Conservation (phyloP, 345 rosid species). For the Chamaenerion angustifolium region DNA sequence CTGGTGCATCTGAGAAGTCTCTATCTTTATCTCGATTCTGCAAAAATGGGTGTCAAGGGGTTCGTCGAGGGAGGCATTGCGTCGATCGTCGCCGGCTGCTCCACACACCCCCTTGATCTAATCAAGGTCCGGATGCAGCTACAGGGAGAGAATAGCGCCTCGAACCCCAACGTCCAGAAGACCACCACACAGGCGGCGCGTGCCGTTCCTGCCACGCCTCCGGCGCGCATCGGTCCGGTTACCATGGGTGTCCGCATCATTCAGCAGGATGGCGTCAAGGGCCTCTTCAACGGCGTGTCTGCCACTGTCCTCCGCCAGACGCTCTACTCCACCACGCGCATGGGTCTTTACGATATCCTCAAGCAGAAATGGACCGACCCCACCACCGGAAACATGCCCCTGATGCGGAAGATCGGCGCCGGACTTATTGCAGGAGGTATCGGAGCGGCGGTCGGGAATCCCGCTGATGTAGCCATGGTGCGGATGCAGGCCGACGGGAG, state of each 20-base stretch:
- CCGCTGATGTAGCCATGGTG: slow-evolving; percentile 83
- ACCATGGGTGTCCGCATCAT: slow-evolving; percentile 46
- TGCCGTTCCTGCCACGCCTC: slow-evolving; percentile 17
- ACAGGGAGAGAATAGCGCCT: slow-evolving; percentile 49
- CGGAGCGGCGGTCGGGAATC: slow-evolving; percentile 70
- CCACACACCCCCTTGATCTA: slow-evolving; percentile 74
- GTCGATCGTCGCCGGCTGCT: slow-evolving; percentile 62
- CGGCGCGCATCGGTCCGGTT: slow-evolving; percentile 37
- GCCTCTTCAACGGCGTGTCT: slow-evolving; percentile 62
- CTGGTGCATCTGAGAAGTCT: slow-evolving; percentile 12
- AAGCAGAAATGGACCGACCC: slow-evolving; percentile 56
- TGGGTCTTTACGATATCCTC: slow-evolving; percentile 73
- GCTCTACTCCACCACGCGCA: slow-evolving; percentile 74
- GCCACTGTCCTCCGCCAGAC: slow-evolving; percentile 72
- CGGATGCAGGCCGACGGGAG: slow-evolving; percentile 82
- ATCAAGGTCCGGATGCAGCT: slow-evolving; percentile 80
- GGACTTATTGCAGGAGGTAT: slow-evolving; percentile 54
- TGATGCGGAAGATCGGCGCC: slow-evolving; percentile 39
- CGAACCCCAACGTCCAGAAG: slow-evolving; percentile 14
- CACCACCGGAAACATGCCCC: slow-evolving; percentile 36
- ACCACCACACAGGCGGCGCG: slow-evolving; percentile 13
- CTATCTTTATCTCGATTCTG: too few relatives aligned
- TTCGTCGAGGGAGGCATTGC: slow-evolving; percentile 72
- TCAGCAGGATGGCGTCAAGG: slow-evolving; percentile 41
- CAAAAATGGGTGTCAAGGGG: slow-evolving; percentile 59